Evolutionary conservation across 108 stramenopile species (phyloP), one percentile per base, ranked within the genome.

Genomic region (Discostella pseudostelligera): DNA sequence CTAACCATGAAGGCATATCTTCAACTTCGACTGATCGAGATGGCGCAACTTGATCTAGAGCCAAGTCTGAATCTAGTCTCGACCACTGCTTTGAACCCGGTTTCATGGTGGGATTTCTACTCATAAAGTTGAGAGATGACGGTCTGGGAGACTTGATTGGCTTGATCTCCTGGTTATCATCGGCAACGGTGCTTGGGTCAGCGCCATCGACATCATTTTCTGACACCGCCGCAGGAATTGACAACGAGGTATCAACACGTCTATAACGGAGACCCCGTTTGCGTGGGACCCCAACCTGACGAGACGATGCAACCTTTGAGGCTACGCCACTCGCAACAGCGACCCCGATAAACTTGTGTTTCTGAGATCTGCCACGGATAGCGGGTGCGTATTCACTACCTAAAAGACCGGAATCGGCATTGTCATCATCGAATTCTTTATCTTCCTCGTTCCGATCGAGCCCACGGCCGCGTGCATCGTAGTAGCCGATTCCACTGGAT

Each of bases 41-140:
- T 21, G 49, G 48, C 39, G 37, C 26, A 45, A 56, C 40, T 37
- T 32, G 46, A 29, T 59, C 64, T 14, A 55, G 63, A 21, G 58
- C 74, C 45, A 60, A 39, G 46, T 73, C 64, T 40, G 67, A 76
- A 29, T 66, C 62, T 14, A 76, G 61, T 36, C 68, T 76, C 1
- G 74, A 40, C 61, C 61, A 76, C 48, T 56, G 39, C 45, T 61
- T 61, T 28, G 13, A 24, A 24, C 35, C 32, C 5, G 32, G 4
- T 32, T 32, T 32, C 32, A 4, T 32, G 32, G 32, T 69, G 3
- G 70, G 57, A 36, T 39, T 54, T 35, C 67, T 60, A 49, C 63
- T 16, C 20, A 68, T 63, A 40, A 76, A 63, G 62, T 47, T 58
- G 35, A 76, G 57, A 35, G 58, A 36, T 5, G 61, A 55, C 8